Evolutionary conservation across 495 filamentous ascomycete species (phyloP).

Genomic region (Hyaloscypha hepaticicola): DNA sequence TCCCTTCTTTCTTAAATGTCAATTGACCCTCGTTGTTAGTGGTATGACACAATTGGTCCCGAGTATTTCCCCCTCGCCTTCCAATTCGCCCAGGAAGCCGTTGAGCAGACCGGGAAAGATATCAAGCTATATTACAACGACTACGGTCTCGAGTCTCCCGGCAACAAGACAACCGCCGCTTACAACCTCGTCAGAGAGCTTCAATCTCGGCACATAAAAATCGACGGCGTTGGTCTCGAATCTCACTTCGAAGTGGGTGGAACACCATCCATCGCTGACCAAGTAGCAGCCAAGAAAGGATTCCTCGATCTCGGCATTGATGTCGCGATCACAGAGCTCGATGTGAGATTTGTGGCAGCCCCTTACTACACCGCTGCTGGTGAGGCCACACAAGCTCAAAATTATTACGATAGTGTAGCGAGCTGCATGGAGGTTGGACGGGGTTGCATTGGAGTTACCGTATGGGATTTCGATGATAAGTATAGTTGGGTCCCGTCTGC

Average conservation of each 20-base stretch:
- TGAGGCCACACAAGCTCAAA: constrained; percentile 54
- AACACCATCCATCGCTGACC: constrained; percentile 47
- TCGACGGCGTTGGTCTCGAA: constrained; percentile 67
- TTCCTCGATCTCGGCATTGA: constrained; percentile 55
- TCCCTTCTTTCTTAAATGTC: not conserved
- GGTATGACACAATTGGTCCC: constrained; percentile 41
- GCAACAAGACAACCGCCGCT: constrained; percentile 46
- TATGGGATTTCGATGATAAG: constrained; percentile 53
- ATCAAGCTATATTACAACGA: constrained; percentile 68
- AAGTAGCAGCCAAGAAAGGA: constrained; percentile 47
- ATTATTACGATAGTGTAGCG: constrained; percentile 51
- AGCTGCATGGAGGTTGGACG: constrained; percentile 54
- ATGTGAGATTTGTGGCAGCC: constrained; percentile 47
- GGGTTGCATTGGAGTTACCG: constrained; percentile 63
- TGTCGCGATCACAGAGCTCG: constrained; percentile 62
- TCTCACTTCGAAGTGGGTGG: constrained; percentile 58
- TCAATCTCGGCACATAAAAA: constrained; percentile 49
- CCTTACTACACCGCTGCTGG: constrained; percentile 43
- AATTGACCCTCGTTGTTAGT: not conserved
- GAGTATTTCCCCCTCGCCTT: constrained; percentile 60
- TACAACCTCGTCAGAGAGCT: constrained; percentile 52
- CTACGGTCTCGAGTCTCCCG: constrained; percentile 62
- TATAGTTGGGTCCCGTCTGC: not conserved
- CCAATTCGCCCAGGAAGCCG: constrained; percentile 45
- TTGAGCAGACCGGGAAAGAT: constrained; percentile 42